phyloP scores from a whole-genome alignment of 2,329 filamentous ascomycete species.

The Monilinia fructigena region DNA sequence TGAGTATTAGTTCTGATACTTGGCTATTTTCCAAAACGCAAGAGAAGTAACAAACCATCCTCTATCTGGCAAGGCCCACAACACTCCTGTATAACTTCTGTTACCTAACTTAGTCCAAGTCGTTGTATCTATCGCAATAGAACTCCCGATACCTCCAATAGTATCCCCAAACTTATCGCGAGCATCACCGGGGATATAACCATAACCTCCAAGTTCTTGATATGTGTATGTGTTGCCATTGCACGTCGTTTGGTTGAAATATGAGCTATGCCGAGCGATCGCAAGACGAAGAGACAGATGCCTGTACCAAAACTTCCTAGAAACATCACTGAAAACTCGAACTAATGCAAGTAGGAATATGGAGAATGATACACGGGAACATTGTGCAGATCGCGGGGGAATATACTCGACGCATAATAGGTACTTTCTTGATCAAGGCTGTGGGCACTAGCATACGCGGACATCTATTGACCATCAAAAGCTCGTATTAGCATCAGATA shows the following conservation, averaged over 20 bases:
- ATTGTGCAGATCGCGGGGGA: conserved; percentile 14
- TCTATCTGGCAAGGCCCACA: conserved; percentile 65
- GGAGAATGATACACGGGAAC: neutral
- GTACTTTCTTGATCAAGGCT: neutral
- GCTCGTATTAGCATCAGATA: neutral
- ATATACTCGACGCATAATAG: conserved; percentile 6
- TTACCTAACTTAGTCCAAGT: conserved; percentile 56
- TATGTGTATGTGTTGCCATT: conserved; percentile 64
- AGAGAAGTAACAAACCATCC: conserved; percentile 54
- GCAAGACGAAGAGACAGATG: conserved; percentile 20
- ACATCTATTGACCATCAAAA: neutral
- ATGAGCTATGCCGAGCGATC: conserved; percentile 17
- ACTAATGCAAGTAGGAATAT: neutral
- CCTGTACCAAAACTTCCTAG: conserved; percentile 16
- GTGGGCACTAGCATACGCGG: neutral
- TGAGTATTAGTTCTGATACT: neutral
- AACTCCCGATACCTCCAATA: conserved; percentile 64
- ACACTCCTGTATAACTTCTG: conserved; percentile 55
- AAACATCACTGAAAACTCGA: conserved; percentile 25
- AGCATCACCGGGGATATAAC: conserved; percentile 55
- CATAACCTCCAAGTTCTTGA: conserved; percentile 65
- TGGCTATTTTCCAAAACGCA: neutral
- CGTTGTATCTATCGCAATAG: conserved; percentile 59
- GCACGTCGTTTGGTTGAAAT: conserved; percentile 31
- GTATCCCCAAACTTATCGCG: conserved; percentile 69